These are phyloP conservation scores for Nakaseomyces sp. DNA, from an alignment of 1,139 yeast genomes.

Conservation along the genomic window DNA sequence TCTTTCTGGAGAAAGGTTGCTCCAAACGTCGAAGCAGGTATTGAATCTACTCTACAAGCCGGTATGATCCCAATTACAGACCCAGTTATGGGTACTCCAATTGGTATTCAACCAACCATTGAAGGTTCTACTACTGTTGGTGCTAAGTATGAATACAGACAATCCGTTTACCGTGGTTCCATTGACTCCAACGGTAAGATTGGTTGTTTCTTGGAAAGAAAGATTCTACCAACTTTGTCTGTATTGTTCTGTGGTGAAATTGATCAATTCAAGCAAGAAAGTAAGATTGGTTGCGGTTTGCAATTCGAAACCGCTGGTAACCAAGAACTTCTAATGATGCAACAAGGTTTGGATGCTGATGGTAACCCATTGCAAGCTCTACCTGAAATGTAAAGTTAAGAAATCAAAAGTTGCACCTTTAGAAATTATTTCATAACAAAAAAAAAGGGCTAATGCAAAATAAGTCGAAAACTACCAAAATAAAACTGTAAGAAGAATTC, in stretches of 20 bases:
- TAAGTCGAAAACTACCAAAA: not conserved
- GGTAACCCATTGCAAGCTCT: constrained; percentile 70
- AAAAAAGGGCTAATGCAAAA: not conserved
- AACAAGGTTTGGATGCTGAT: constrained; percentile 76
- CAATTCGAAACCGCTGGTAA: constrained; percentile 93
- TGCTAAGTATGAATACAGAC: constrained; percentile 97
- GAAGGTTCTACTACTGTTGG: constrained; percentile 93
- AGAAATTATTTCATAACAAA: not conserved
- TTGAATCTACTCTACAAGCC: constrained; percentile 81
- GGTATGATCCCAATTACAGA: constrained; percentile 72
- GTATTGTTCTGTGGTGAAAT: constrained; percentile 88
- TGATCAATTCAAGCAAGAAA: constrained; percentile 78
- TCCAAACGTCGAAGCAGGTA: constrained; percentile 92
- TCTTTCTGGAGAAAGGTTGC: constrained; percentile 92
- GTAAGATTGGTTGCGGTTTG: constrained; percentile 86
- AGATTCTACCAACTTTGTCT: constrained; percentile 85
- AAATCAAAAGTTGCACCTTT: not conserved
- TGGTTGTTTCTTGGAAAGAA: constrained; percentile 82
- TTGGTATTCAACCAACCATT: constrained; percentile 69
- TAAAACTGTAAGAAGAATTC: not conserved
- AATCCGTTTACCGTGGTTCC: constrained; percentile 92
- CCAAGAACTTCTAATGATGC: constrained; percentile 68
- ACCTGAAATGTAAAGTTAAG: constrained; percentile 13
- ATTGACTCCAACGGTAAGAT: constrained; percentile 88
- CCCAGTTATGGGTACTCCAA: constrained; percentile 73